Conservation (phyloP, 2,329 filamentous ascomycete genomes). For the Seiridium unicorne region DNA sequence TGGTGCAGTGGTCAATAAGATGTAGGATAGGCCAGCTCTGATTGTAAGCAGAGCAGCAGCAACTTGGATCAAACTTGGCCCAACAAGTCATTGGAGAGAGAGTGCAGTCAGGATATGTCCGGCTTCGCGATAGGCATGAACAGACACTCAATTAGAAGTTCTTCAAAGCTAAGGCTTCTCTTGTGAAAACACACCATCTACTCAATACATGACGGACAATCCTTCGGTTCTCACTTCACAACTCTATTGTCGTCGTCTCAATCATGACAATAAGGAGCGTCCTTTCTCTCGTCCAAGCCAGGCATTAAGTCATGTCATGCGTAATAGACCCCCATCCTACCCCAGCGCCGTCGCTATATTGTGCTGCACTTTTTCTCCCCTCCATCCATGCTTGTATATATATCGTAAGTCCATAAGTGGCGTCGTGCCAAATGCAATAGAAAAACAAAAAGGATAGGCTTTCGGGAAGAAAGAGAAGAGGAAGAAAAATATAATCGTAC, state of each 20-base stretch:
- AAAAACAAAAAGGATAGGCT: slow-evolving; percentile 13
- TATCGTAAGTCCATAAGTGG: not conserved
- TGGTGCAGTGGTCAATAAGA: too few species aligned
- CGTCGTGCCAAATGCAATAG: not conserved
- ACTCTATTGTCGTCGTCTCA: not conserved
- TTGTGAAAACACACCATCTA: not conserved
- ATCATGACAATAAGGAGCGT: slow-evolving; percentile 5
- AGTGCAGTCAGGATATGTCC: too few species aligned
- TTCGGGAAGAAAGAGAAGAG: slow-evolving; percentile 11
- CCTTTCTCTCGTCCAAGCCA: not conserved
- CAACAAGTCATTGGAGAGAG: too few species aligned
- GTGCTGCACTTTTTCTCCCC: not conserved
- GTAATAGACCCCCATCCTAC: not conserved
- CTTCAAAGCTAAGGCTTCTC: not conserved
- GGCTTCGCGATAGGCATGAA: too few species aligned
- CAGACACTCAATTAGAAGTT: too few species aligned
- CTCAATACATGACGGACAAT: not conserved
- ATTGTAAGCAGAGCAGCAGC: too few species aligned
- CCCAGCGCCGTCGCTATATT: slow-evolving; percentile 1
- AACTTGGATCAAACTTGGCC: too few species aligned
- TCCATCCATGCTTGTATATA: not conserved
- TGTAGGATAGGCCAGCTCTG: too few species aligned
- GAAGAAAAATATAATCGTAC: slow-evolving; percentile 9
- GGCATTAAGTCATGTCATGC: slow-evolving; percentile 4
- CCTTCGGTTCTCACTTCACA: not conserved